Conservation (phyloP, 371 early-diverging fungal genomes). For the Capniomyces stellatus region DNA sequence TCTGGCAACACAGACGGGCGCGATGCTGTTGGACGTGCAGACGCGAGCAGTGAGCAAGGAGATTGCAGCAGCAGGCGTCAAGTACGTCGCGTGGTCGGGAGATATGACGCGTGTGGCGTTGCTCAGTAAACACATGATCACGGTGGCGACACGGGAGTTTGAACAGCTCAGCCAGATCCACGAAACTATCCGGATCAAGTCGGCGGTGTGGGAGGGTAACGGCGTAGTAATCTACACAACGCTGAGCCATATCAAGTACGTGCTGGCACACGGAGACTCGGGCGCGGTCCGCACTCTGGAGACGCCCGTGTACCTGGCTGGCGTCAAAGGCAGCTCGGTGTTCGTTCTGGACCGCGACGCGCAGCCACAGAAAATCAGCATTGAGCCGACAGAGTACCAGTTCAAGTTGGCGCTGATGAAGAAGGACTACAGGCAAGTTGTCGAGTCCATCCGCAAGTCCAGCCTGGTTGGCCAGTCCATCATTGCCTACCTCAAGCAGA, state of each 20-base stretch:
- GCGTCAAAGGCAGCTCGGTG: conserved; percentile 64
- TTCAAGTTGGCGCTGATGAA: conserved; percentile 90
- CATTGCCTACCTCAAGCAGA: conserved; percentile 95
- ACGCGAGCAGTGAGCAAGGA: conserved; percentile 54
- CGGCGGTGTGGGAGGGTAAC: conserved; percentile 84
- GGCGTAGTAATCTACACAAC: conserved; percentile 94
- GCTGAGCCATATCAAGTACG: conserved; percentile 96
- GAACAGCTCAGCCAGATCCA: conserved; percentile 71
- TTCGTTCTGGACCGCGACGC: conserved; percentile 77
- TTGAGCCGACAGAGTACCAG: conserved; percentile 94
- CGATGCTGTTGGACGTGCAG: conserved; percentile 79
- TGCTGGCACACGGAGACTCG: conserved; percentile 83
- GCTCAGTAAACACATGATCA: conserved; percentile 81
- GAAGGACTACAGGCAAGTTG: conserved; percentile 78
- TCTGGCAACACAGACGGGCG: conserved; percentile 53
- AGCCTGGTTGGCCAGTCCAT: conserved; percentile 96
- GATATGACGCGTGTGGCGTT: conserved; percentile 77
- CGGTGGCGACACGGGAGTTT: conserved; percentile 66
- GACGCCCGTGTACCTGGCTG: conserved; percentile 78
- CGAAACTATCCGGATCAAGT: conserved; percentile 95
- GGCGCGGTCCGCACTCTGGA: conserved; percentile 93
- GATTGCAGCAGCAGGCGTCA: conserved; percentile 54
- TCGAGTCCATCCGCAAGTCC: conserved; percentile 82
- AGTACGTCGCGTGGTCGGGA: conserved; percentile 76
- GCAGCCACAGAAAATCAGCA: conserved; percentile 56